Conservation (phyloP, 345 rosid species). For the Isatis tinctoria region DNA sequence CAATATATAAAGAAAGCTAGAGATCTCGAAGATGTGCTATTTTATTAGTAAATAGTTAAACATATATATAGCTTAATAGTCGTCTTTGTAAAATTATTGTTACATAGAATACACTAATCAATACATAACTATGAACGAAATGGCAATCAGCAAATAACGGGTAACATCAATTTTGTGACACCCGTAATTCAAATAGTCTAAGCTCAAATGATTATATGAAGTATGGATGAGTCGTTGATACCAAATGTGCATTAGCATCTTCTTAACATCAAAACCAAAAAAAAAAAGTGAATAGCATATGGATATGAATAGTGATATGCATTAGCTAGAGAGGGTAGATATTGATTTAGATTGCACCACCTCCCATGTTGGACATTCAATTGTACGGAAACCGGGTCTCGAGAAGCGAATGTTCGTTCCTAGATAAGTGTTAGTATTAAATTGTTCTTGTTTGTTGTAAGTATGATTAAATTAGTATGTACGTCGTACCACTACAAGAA, state of each 20-base stretch:
- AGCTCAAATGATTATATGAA: not conserved
- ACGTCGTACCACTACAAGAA: too few species aligned
- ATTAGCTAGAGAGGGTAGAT: not conserved
- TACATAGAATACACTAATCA: not conserved
- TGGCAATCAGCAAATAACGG: not conserved
- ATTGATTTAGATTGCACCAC: not conserved
- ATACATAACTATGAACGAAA: not conserved
- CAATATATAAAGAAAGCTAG: too few species aligned
- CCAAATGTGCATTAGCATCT: not conserved
- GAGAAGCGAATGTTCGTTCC: slow-evolving; percentile 7
- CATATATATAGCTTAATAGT: too few species aligned
- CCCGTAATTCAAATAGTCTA: too few species aligned
- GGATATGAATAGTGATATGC: not conserved
- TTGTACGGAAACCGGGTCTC: slow-evolving; percentile 20
- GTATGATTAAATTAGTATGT: not conserved
- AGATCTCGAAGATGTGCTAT: too few species aligned
- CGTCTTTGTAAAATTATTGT: too few species aligned
- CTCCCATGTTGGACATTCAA: slow-evolving; percentile 2
- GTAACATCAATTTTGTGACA: not conserved
- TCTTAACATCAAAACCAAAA: too few species aligned
- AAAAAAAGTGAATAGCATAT: too few species aligned
- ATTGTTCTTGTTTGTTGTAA: slow-evolving; percentile 1
- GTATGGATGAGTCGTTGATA: not conserved
- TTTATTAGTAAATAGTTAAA: too few species aligned
- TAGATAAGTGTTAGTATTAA: slow-evolving; percentile 6